Evolutionary conservation across 148 eudicot species (phyloP).

Genomic region (Vaccinium myrtillus): DNA sequence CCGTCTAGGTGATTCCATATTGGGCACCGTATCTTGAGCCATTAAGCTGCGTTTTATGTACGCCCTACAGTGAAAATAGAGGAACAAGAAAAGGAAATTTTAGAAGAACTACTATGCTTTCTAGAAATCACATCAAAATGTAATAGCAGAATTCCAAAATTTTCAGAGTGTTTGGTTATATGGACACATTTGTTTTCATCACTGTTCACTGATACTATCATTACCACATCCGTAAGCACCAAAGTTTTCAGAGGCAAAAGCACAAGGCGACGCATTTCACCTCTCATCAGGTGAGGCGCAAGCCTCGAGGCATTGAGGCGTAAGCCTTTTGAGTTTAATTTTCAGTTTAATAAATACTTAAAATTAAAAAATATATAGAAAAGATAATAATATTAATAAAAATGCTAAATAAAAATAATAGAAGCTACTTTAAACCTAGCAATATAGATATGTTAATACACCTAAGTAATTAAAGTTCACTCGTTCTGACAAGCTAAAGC

Average conservation of each 20-base stretch:
- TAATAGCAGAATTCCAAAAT: not conserved
- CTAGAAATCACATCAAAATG: not conserved
- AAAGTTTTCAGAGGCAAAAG: not conserved
- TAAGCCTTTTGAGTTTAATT: too few species aligned
- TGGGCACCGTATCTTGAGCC: slow-evolving; percentile 45
- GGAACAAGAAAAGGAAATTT: not conserved
- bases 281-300: too few species aligned
- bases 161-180: not conserved
- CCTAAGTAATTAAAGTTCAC: too few species aligned
- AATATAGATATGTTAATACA: too few species aligned
- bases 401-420: too few species aligned
- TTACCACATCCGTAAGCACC: not conserved
- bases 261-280: too few species aligned
- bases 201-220: not conserved
- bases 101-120: not conserved
- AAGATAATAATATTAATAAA: too few species aligned
- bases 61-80: slow-evolving; percentile 7
- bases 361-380: too few species aligned
- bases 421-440: too few species aligned
- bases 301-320: too few species aligned
- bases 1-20: slow-evolving; percentile 63
- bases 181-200: not conserved
- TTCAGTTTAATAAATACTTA: too few species aligned
- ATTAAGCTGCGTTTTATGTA: slow-evolving; percentile 15
- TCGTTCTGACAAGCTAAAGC: too few species aligned